Percentiles rank a stretch among this genome's conserved stretches.
Evolutionary conservation across 2,329 filamentous ascomycete species (phyloP).

Genomic region (Exophiala sp.): DNA sequence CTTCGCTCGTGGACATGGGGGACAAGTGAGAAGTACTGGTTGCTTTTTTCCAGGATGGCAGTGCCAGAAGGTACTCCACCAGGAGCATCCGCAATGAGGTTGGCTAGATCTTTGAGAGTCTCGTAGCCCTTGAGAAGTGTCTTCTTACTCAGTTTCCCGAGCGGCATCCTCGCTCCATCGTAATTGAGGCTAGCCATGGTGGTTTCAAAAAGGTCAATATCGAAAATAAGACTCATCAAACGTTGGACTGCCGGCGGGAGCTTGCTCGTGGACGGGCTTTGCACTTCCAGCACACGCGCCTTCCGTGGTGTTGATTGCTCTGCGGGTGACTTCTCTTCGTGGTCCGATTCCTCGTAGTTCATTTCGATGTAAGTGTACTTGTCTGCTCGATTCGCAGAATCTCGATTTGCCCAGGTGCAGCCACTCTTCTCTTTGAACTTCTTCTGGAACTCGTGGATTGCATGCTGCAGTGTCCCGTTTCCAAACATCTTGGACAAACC

Average conservation of each 20-base stretch:
- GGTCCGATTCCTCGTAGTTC: slow-evolving; percentile 66
- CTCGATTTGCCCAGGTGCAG: slow-evolving; percentile 46
- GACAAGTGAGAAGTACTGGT: slow-evolving; percentile 73
- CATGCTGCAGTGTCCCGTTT: slow-evolving; percentile 35
- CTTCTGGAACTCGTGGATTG: slow-evolving; percentile 45
- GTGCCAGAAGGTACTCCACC: slow-evolving; percentile 34
- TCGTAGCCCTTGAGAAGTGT: slow-evolving; percentile 72
- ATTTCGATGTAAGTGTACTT: slow-evolving; percentile 78
- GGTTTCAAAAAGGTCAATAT: slow-evolving; percentile 62
- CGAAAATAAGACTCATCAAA: slow-evolving; percentile 78
- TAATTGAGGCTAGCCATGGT: slow-evolving; percentile 43
- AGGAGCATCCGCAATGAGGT: slow-evolving; percentile 53
- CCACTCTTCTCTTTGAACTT: slow-evolving; percentile 56
- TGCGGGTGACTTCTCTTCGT: slow-evolving; percentile 37
- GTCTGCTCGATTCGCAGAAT: slow-evolving; percentile 46
- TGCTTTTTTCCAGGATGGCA: slow-evolving; percentile 61
- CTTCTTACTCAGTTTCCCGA: slow-evolving; percentile 75
- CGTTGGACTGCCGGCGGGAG: slow-evolving; percentile 57
- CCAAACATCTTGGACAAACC: slow-evolving; percentile 44
- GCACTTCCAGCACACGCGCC: slow-evolving; percentile 19
- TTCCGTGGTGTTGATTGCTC: slow-evolving; percentile 27
- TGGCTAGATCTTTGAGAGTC: slow-evolving; percentile 67
- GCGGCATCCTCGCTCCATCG: slow-evolving; percentile 62
- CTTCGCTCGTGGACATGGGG: slow-evolving; percentile 74
- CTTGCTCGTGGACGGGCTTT: slow-evolving; percentile 43